Conservation (phyloP, 495 filamentous ascomycete species). For the Evansstolkia leycettana region DNA sequence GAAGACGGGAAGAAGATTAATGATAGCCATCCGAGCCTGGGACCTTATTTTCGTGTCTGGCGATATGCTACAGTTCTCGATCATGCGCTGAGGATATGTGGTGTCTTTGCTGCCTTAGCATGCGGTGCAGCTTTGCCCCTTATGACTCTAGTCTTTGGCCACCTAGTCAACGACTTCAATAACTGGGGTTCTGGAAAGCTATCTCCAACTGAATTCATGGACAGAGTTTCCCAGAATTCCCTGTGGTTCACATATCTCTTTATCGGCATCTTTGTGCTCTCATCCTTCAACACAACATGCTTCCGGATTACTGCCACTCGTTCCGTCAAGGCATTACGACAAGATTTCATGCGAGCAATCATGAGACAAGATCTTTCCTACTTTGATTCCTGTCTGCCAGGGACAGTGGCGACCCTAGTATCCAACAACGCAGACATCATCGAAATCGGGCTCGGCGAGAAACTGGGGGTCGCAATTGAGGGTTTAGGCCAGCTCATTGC, state of each 20-base stretch:
- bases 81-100: no score
- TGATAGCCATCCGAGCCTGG: no score
- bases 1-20: no score
- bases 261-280: conserved; percentile 15
- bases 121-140: conserved; percentile 16
- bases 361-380: conserved; percentile 16
- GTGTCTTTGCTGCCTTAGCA: no score
- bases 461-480: conserved; percentile 29
- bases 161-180: conserved; percentile 19
- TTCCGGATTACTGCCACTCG: conserved; percentile 14
- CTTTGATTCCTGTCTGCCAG: conserved; percentile 11
- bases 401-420: conserved; percentile 19
- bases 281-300: conserved; percentile 12
- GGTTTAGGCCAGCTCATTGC: conserved; percentile 30
- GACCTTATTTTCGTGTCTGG: no score
- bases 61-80: no score
- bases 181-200: conserved; percentile 12
- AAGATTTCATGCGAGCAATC: conserved; percentile 10
- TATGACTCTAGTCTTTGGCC: conserved; percentile 29
- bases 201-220: conserved; percentile 10
- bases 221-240: conserved; percentile 10
- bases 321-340: conserved; percentile 13
- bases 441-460: conserved; percentile 34
- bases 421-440: conserved; percentile 28
- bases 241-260: conserved; percentile 27